Evolutionary conservation across 768 basidiomycete genomes (phyloP).

Genomic region (Agaricus bisporus): DNA sequence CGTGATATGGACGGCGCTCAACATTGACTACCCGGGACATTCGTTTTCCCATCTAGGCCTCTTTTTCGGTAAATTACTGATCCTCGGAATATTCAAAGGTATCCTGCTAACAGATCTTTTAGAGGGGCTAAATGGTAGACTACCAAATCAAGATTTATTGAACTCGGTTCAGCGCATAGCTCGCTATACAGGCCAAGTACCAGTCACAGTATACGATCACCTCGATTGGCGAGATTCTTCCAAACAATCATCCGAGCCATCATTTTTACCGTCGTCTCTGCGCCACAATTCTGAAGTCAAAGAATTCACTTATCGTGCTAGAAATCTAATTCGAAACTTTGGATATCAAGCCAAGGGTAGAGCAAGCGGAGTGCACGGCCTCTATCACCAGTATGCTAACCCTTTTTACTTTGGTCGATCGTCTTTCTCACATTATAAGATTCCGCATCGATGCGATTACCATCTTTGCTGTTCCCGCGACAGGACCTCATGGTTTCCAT

Average conservation of each 20-base stretch:
- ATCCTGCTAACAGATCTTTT: conserved; percentile 11
- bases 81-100: not conserved
- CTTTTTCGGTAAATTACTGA: conserved; percentile 67
- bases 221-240: conserved; percentile 42
- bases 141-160: conserved; percentile 93
- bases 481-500: conserved; percentile 94
- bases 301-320: conserved; percentile 51
- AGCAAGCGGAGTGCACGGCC: conserved; percentile 84
- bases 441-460: conserved; percentile 95
- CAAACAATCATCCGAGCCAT: conserved; percentile 13
- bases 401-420: not conserved
- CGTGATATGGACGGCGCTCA: conserved; percentile 92
- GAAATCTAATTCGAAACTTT: conserved; percentile 65
- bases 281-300: conserved; percentile 37
- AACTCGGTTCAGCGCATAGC: conserved; percentile 77
- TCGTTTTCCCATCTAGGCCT: conserved; percentile 96
- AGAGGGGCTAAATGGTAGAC: conserved; percentile 94
- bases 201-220: conserved; percentile 78
- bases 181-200: conserved; percentile 66
- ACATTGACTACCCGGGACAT: conserved; percentile 94
- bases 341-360: conserved; percentile 72
- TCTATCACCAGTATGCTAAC: conserved; percentile 69
- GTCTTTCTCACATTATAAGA: conserved; percentile 31
- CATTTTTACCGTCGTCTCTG: conserved; percentile 42
- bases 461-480: conserved; percentile 79